A percentile compares a stretch with the other conserved stretches of the same genome.
Conservation (phyloP, 495 filamentous ascomycete species). For the Podospora tetraspora region DNA sequence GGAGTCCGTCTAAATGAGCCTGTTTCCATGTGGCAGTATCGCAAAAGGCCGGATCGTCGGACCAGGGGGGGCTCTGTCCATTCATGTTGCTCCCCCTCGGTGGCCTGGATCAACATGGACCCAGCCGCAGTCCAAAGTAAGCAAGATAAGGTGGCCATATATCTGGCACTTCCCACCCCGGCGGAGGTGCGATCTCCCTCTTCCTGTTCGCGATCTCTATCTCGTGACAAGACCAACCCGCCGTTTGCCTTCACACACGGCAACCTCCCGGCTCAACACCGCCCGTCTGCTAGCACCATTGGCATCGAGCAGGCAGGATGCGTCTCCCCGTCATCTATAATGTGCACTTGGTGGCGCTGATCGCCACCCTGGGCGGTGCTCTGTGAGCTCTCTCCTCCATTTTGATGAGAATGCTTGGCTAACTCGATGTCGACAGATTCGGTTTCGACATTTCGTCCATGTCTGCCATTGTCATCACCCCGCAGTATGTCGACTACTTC, state of each 20-base stretch:
- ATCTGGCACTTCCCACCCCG: neutral
- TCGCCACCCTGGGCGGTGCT: conserved; percentile 57
- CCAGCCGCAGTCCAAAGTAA: neutral
- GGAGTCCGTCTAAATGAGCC: neutral
- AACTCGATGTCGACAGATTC: conserved; percentile 26
- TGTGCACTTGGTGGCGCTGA: conserved; percentile 57
- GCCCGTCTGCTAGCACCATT: neutral
- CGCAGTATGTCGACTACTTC: conserved; percentile 65
- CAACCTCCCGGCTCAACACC: neutral
- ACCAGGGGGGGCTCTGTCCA: neutral
- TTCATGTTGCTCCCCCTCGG: neutral
- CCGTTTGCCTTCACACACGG: no score
- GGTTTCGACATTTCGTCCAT: conserved; percentile 67
- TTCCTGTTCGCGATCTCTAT: neutral
- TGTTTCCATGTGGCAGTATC: neutral
- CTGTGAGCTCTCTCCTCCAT: conserved; percentile 31
- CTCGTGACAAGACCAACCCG: neutral
- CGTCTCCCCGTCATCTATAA: conserved; percentile 50
- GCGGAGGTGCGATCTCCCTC: no score
- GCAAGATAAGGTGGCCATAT: neutral
- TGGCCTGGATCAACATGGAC: neutral
- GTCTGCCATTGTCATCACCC: conserved; percentile 64
- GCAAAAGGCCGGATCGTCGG: neutral
- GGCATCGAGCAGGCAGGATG: neutral
- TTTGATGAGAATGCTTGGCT: neutral